phyloP scores from a whole-genome alignment of 768 basidiomycete genomes.

The Daedalea quercina region DNA sequence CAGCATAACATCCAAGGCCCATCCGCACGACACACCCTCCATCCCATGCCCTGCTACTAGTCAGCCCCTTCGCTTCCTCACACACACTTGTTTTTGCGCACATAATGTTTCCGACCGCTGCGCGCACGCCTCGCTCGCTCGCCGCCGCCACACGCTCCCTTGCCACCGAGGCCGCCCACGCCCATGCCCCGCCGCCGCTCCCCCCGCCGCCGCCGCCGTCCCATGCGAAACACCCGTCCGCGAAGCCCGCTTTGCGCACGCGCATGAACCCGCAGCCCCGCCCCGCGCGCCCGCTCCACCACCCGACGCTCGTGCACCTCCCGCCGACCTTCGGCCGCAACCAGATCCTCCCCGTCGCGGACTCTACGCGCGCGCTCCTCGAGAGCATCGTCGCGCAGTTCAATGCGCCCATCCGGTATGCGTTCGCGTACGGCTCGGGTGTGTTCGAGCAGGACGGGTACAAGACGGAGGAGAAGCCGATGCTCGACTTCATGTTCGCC shows the following conservation, averaged over 20 bases:
- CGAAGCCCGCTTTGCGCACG: slow-evolving; percentile 25
- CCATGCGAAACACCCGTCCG: slow-evolving; percentile 23
- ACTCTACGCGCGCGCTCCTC: slow-evolving; percentile 72
- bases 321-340: slow-evolving; percentile 75
- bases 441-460: slow-evolving; percentile 93
- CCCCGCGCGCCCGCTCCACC: slow-evolving; percentile 19
- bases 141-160: slow-evolving; percentile 19
- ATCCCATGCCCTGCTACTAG: background rate
- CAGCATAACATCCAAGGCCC: too few species aligned
- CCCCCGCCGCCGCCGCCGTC: slow-evolving; percentile 26
- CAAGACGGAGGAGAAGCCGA: slow-evolving; percentile 42
- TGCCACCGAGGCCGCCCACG: slow-evolving; percentile 20
- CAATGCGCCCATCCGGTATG: slow-evolving; percentile 90
- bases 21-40: background rate
- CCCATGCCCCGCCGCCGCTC: slow-evolving; percentile 21
- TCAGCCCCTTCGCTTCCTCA: background rate
- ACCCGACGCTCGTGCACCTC: slow-evolving; percentile 41
- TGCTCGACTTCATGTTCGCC: slow-evolving; percentile 97
- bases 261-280: slow-evolving; percentile 40
- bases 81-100: background rate
- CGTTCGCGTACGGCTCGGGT: slow-evolving; percentile 95
- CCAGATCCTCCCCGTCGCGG: slow-evolving; percentile 73
- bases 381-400: slow-evolving; percentile 77
- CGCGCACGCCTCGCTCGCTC: slow-evolving; percentile 9
- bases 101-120: slow-evolving; percentile 12